Evolutionary conservation across 768 basidiomycete genomes (phyloP).

Genomic region (Gymnopilus dilepis): DNA sequence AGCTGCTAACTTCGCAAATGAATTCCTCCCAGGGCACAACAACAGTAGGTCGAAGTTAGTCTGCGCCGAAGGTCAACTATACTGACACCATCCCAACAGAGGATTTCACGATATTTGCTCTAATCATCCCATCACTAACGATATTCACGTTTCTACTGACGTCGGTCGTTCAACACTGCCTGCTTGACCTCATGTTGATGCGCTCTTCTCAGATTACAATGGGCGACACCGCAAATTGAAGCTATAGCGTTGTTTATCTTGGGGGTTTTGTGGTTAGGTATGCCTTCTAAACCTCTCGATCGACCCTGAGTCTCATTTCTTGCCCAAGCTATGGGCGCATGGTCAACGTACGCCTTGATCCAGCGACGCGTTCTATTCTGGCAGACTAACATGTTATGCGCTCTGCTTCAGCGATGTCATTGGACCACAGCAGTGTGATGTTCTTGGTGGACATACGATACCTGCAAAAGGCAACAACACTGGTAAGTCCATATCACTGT

Average conservation of each 20-base stretch:
- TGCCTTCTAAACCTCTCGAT: conserved; percentile 27
- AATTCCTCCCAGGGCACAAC: conserved; percentile 70
- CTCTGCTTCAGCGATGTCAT: conserved; percentile 63
- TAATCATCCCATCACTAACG: conserved; percentile 69
- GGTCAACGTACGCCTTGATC: conserved; percentile 57
- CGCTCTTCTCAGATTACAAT: conserved; percentile 56
- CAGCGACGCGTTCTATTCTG: not conserved
- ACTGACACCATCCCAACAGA: conserved; percentile 39
- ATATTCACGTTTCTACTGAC: conserved; percentile 64
- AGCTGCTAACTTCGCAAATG: conserved; percentile 64
- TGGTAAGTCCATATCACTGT: conserved; percentile 44
- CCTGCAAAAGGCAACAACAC: conserved; percentile 58
- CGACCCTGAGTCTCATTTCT: conserved; percentile 7
- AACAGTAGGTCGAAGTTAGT: conserved; percentile 45
- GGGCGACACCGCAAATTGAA: conserved; percentile 72
- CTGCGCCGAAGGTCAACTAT: conserved; percentile 1
- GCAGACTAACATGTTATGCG: conserved; percentile 2
- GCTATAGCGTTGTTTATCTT: conserved; percentile 57
- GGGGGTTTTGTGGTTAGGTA: conserved; percentile 73
- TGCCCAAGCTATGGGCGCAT: conserved; percentile 70
- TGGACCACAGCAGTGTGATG: conserved; percentile 65
- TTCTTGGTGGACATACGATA: conserved; percentile 44
- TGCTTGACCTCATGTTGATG: not conserved
- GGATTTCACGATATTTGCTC: conserved; percentile 73
- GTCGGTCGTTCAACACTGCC: conserved; percentile 41